Base-by-base conservation (phyloP, 495 filamentous ascomycete species). In the Halenospora varia region DNA sequence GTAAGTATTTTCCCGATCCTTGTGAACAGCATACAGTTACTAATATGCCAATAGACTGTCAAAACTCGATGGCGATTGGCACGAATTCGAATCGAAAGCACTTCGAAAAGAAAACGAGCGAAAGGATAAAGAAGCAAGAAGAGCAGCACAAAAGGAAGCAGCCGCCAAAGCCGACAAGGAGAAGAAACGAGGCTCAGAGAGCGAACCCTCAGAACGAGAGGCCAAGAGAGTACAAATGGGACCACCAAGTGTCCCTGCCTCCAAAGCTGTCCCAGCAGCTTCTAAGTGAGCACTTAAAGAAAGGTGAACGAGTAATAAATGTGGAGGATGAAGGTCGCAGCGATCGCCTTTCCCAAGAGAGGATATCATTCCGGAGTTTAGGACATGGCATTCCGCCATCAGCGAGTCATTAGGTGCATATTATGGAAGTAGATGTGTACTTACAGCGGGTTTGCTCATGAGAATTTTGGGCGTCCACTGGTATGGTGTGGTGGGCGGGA, bases 81-180 rank as follows among this genome's bases (percentile, higher is more conserved):
- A 99, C 64, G 95, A 99, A 67, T 96, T 97, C 67, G 95, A 99
- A 76, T 95, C 89, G 20, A 99, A 99, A 76, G 91, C 92, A 18
- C 78, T 95, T 15, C 83, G 95, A 41, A 93, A 92, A 62, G 92
- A 96, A 68, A 91, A 88, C 63, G 92, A 96, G 68, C 84, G 80
- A 61, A 81, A 83, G 57, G 84, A 89, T 49, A 84, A 85, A 68
- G 92, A 96, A 66, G 65, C 65, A 9, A 45, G 59, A 13, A 51
- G 62, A 35, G 41, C 44, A 60, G 49, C 55, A 22, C 61, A 64
- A 45, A 62, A 64, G 22, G 65, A 64, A 35, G 49, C 56, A 8
- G 41, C 59, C 18, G 15, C 39, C 17, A 61, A 63, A 41, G 42
- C 45, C 19, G 65, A 67, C 29, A 64, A 64, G 13, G 64, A 67